phyloP scores from a whole-genome alignment of 1,139 yeast species.

The Williopsis jadinii region DNA sequence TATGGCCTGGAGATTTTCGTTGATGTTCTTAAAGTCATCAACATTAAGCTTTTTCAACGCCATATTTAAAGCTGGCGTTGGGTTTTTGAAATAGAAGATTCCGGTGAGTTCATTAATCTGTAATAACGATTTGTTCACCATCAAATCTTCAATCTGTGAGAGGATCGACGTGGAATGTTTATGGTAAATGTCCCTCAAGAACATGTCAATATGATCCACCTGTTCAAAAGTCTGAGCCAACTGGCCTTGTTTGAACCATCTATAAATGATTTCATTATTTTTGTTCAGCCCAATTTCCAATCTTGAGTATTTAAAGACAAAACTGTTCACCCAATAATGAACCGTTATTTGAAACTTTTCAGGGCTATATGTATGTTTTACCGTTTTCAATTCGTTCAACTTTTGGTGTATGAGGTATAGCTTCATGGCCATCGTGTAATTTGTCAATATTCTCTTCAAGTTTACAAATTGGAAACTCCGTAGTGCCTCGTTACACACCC shows the following conservation, averaged over 20 bases:
- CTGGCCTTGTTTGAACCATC: slow-evolving; percentile 64
- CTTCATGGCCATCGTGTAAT: slow-evolving; percentile 68
- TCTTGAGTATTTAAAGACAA: slow-evolving; percentile 41
- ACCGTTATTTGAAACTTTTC: slow-evolving; percentile 55
- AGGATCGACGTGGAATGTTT: slow-evolving; percentile 29
- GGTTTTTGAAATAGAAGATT: slow-evolving; percentile 39
- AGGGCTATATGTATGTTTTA: slow-evolving; percentile 61
- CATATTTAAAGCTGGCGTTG: slow-evolving; percentile 34
- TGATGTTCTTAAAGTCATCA: slow-evolving; percentile 25
- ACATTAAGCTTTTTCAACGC: slow-evolving; percentile 33
- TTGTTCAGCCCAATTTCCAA: slow-evolving; percentile 63
- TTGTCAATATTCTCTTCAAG: slow-evolving; percentile 60
- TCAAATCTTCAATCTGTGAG: slow-evolving; percentile 24
- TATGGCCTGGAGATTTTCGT: slow-evolving; percentile 26
- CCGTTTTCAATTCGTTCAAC: slow-evolving; percentile 40
- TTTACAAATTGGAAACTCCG: slow-evolving; percentile 47
- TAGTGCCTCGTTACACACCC: slow-evolving; percentile 49
- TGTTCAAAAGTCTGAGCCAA: slow-evolving; percentile 26
- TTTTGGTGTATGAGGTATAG: slow-evolving; percentile 65
- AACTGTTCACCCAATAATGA: slow-evolving; percentile 59
- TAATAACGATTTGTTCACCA: slow-evolving; percentile 15
- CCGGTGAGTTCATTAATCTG: slow-evolving; percentile 29
- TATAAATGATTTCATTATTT: slow-evolving; percentile 43
- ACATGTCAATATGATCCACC: slow-evolving; percentile 23
- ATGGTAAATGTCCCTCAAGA: slow-evolving; percentile 27